These are phyloP conservation scores for Sphaerulina vaccinii DNA, from an alignment of 2,329 filamentous ascomycete genomes.

Conservation along the genomic window DNA sequence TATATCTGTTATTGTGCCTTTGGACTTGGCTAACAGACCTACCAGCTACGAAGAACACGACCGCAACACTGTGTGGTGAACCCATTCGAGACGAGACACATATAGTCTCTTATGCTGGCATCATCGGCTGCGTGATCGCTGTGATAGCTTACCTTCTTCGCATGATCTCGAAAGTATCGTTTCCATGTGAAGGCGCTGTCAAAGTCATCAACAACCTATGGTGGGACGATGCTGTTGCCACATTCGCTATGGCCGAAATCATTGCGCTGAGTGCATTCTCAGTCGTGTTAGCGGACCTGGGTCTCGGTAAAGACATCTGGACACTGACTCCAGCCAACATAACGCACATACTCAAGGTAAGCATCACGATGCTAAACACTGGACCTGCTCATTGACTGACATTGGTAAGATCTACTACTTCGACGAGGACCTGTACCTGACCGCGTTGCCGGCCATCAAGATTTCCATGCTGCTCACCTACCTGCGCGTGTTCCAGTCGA, in stretches of 20 bases:
- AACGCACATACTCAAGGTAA: constrained; percentile 18
- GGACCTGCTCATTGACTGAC: not conserved
- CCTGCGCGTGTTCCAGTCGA: constrained; percentile 25
- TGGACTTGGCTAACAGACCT: too few species aligned
- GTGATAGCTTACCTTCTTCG: too few species aligned
- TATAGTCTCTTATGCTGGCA: too few species aligned
- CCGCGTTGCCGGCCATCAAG: constrained; percentile 20
- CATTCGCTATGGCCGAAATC: constrained; percentile 18
- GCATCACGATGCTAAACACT: not conserved
- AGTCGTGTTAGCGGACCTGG: constrained; percentile 20
- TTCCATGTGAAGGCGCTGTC: too few species aligned
- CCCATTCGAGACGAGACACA: too few species aligned
- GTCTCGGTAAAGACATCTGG: constrained; percentile 30
- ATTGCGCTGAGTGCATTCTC: constrained; percentile 15
- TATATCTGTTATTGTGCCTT: too few species aligned
- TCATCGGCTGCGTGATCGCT: too few species aligned
- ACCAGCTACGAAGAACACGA: too few species aligned
- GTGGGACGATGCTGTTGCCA: too few species aligned
- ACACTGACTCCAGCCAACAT: constrained; percentile 22
- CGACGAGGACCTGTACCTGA: constrained; percentile 23
- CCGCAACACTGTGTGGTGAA: too few species aligned
- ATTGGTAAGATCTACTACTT: constrained; percentile 16
- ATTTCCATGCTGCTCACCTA: constrained; percentile 24
- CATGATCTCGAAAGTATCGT: too few species aligned
- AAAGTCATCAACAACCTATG: too few species aligned